phyloP scores from a whole-genome alignment of 495 filamentous ascomycete genomes.

The Neurospora sp. region DNA sequence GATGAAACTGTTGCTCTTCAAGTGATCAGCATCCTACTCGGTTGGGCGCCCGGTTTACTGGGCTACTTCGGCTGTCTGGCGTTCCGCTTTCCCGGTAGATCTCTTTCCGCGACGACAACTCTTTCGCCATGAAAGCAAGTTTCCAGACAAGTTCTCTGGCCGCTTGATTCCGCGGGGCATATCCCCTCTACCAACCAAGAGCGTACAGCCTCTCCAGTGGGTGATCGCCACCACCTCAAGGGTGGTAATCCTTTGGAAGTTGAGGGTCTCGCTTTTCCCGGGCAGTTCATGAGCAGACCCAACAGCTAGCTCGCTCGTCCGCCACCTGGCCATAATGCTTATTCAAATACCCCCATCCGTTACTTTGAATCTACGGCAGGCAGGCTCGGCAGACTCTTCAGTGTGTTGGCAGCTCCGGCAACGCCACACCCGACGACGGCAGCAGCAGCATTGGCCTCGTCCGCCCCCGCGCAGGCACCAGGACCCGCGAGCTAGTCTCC shows the following conservation, averaged over 20 bases:
- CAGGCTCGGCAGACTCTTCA: slow-evolving; percentile 26
- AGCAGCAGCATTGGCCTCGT: neutral
- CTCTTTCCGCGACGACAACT: neutral
- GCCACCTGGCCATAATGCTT: neutral
- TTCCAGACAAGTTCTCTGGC: too few relatives aligned
- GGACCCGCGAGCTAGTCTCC: neutral
- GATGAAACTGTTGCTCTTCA: slow-evolving; percentile 2
- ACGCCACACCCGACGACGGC: neutral
- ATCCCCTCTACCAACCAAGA: too few relatives aligned
- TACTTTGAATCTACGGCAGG: slow-evolving; percentile 16
- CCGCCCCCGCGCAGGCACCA: too few relatives aligned
- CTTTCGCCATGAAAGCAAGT: neutral
- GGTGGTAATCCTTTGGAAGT: too few relatives aligned
- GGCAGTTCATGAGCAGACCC: neutral
- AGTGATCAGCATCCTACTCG: slow-evolving; percentile 30
- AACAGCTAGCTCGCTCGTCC: neutral
- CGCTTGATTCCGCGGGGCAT: too few relatives aligned
- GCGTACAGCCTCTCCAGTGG: too few relatives aligned
- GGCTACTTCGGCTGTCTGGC: too few relatives aligned
- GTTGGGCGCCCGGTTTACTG: neutral
- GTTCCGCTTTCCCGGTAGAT: too few relatives aligned
- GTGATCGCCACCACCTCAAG: too few relatives aligned
- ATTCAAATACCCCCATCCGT: neutral
- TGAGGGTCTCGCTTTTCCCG: neutral
- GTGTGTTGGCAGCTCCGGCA: slow-evolving; percentile 20